Conservation (phyloP, 2,329 filamentous ascomycete species). For the Stenocarpella maydis region DNA sequence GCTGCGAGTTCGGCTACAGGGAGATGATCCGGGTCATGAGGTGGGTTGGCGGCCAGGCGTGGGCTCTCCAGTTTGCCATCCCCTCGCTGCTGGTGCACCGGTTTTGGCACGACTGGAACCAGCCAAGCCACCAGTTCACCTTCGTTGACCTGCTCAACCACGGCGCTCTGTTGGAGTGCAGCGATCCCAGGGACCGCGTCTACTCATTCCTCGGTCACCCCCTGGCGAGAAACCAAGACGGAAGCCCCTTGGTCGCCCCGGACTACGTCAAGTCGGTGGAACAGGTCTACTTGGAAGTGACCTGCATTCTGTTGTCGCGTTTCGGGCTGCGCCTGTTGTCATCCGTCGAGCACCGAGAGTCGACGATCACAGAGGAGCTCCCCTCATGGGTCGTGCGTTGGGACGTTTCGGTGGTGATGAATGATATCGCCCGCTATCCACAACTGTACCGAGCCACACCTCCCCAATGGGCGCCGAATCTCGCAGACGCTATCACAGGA, state of each 20-base stretch:
- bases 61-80: not conserved
- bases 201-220: slow-evolving; percentile 19
- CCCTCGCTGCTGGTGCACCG: not conserved
- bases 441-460: not conserved
- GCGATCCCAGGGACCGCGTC: slow-evolving; percentile 7
- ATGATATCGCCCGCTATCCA: not conserved
- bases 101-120: not conserved
- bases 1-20: not conserved
- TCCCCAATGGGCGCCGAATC: not conserved
- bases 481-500: not conserved
- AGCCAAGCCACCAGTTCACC: not conserved
- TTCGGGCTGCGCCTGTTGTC: not conserved
- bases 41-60: not conserved
- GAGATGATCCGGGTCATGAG: slow-evolving; percentile 12
- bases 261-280: slow-evolving; percentile 6
- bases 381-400: slow-evolving; percentile 6
- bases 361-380: not conserved
- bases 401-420: not conserved
- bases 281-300: not conserved
- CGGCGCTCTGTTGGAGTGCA: not conserved
- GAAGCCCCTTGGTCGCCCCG: not conserved
- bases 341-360: slow-evolving; percentile 2
- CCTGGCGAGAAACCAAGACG: not conserved
- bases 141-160: slow-evolving; percentile 11
- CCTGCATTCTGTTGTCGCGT: not conserved